A percentile compares a stretch with the other conserved stretches of the same genome.
Conservation (phyloP, 192 early-diverging fungal species). For the Backusella morwellensis region DNA sequence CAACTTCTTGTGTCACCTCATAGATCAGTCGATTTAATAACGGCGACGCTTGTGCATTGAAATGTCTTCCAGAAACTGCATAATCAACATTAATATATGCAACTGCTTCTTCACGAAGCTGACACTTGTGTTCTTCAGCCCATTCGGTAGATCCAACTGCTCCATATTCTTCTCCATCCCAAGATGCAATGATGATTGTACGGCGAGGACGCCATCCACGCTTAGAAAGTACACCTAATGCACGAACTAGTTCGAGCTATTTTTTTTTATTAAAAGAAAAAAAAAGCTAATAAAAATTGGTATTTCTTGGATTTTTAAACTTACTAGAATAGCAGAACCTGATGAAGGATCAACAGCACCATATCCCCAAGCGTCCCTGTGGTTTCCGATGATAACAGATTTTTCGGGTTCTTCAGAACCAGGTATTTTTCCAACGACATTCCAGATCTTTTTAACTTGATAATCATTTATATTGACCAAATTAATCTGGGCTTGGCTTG, state of each 20-base stretch:
- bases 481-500: slow-evolving; percentile 44
- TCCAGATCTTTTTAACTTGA: slow-evolving; percentile 52
- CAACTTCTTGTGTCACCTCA: slow-evolving; percentile 44
- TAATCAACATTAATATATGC: slow-evolving; percentile 61
- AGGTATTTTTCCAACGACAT: slow-evolving; percentile 57
- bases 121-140: slow-evolving; percentile 58
- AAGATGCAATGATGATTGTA: slow-evolving; percentile 57
- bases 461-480: slow-evolving; percentile 51
- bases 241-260: slow-evolving; percentile 48
- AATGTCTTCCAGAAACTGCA: slow-evolving; percentile 49
- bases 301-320: not conserved
- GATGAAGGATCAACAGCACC: slow-evolving; percentile 67
- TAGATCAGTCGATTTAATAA: slow-evolving; percentile 43
- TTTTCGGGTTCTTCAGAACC: slow-evolving; percentile 51
- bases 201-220: slow-evolving; percentile 63
- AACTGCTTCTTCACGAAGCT: slow-evolving; percentile 47
- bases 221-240: slow-evolving; percentile 48
- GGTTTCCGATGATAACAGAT: slow-evolving; percentile 58
- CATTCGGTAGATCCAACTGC: slow-evolving; percentile 64
- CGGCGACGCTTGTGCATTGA: slow-evolving; percentile 48
- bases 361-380: slow-evolving; percentile 64
- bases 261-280: not conserved
- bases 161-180: slow-evolving; percentile 70
- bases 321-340: slow-evolving; percentile 51
- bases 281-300: not conserved